phyloP scores from a whole-genome alignment of 164 flowering plant species.

The Nelumbo lutea region DNA sequence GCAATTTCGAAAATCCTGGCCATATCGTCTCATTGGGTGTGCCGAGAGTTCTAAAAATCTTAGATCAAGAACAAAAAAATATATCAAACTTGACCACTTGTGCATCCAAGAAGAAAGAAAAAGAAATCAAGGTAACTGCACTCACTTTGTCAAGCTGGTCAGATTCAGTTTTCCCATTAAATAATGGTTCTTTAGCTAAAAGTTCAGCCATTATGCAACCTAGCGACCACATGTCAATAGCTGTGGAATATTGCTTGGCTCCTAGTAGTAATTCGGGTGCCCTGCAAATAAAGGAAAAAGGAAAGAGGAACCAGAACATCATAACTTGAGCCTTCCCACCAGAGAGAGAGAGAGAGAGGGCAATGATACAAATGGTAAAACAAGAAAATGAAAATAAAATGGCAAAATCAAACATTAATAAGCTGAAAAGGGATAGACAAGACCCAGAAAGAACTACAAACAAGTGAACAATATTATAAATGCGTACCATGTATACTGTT shows the following conservation, averaged over 20 bases:
- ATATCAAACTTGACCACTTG: not conserved
- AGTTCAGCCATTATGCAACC: slow-evolving; percentile 99
- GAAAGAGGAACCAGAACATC: not conserved
- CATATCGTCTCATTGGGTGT: slow-evolving; percentile 86
- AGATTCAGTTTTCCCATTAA: slow-evolving; percentile 84
- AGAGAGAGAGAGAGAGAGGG: not conserved
- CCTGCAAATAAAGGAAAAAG: slow-evolving; percentile 38
- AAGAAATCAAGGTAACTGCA: not conserved
- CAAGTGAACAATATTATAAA: not conserved
- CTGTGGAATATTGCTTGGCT: slow-evolving; percentile 85
- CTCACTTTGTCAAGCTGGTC: slow-evolving; percentile 94
- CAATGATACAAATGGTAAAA: too few species aligned
- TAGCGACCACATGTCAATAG: slow-evolving; percentile 98
- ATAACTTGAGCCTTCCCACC: not conserved
- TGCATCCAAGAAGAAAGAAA: not conserved
- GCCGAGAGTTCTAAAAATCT: slow-evolving; percentile 82
- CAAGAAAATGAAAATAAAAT: too few species aligned
- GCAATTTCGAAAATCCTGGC: slow-evolving; percentile 81
- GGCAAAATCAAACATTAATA: too few species aligned
- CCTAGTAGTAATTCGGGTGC: slow-evolving; percentile 97
- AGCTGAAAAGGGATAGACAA: not conserved
- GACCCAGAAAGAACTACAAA: not conserved
- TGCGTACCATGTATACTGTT: not conserved
- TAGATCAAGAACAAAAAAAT: slow-evolving; percentile 11
- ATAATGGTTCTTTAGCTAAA: slow-evolving; percentile 76